These are phyloP conservation scores for Stephanodiscus minutulus DNA, from an alignment of 108 stramenopile species.

Conservation along the genomic window DNA sequence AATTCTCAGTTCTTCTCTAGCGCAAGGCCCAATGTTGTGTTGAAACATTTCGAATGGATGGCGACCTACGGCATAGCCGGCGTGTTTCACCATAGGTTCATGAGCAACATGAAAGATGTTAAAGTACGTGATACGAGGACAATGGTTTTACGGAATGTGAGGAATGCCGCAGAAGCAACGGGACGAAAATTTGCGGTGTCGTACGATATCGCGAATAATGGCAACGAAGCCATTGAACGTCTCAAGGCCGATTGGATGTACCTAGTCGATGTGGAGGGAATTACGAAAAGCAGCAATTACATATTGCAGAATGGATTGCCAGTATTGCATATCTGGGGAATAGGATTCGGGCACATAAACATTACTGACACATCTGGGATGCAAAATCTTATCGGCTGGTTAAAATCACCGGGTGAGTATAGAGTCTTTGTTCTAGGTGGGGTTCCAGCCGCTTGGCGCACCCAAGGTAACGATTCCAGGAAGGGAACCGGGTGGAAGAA, in stretches of 20 bases:
- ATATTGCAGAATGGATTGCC: constrained; percentile 48
- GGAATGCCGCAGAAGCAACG: constrained; percentile 37
- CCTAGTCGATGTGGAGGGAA: constrained; percentile 43
- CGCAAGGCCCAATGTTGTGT: constrained; percentile 29
- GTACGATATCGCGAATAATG: constrained; percentile 40
- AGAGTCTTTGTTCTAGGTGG: constrained; percentile 32
- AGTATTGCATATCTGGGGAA: constrained; percentile 33
- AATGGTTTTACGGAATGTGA: constrained; percentile 42
- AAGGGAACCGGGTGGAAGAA: constrained; percentile 18
- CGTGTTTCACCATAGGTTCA: constrained; percentile 46
- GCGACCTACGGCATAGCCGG: constrained; percentile 45
- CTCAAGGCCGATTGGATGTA: constrained; percentile 51
- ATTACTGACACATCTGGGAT: constrained; percentile 21
- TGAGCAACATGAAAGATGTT: constrained; percentile 11
- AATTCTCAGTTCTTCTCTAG: constrained; percentile 39
- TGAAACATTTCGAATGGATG: constrained; percentile 58
- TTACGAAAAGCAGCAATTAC: constrained; percentile 43
- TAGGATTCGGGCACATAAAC: constrained; percentile 31
- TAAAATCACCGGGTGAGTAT: constrained; percentile 17
- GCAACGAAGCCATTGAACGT: constrained; percentile 28
- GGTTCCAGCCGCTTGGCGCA: constrained; percentile 25
- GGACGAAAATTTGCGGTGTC: constrained; percentile 52
- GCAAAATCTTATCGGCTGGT: constrained; percentile 33
- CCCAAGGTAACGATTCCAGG: background rate
- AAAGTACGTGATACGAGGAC: constrained; percentile 24